Evolutionary conservation across 164 flowering plant species (phyloP).

Genomic region (Chimonanthus praecox): DNA sequence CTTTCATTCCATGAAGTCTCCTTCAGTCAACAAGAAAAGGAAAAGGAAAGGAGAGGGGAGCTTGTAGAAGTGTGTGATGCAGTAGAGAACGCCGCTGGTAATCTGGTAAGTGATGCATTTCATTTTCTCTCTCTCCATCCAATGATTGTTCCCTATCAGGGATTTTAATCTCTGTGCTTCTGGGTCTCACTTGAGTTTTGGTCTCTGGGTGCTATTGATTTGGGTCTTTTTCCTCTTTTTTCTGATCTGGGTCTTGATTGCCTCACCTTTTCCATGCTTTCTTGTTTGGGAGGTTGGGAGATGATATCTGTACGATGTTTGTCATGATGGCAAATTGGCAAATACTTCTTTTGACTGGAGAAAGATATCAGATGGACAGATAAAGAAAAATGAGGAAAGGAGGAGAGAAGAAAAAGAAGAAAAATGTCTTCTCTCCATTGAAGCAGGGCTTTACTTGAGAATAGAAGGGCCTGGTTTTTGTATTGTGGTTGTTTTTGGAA

Average conservation of each 20-base stretch:
- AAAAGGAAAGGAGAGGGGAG: too few relatives aligned
- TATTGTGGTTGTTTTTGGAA: slow-evolving; percentile 5
- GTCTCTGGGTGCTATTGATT: slow-evolving; percentile 5
- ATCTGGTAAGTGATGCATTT: too few relatives aligned
- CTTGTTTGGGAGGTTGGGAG: slow-evolving; percentile 30
- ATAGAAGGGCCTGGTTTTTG: not conserved
- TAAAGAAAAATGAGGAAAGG: slow-evolving; percentile 13
- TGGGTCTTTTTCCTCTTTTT: not conserved
- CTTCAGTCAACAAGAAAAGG: too few relatives aligned
- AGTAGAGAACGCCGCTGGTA: too few relatives aligned
- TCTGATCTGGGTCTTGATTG: slow-evolving; percentile 37
- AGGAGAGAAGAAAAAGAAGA: slow-evolving; percentile 16
- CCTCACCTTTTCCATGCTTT: slow-evolving; percentile 36
- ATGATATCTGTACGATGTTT: slow-evolving; percentile 25
- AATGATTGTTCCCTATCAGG: too few relatives aligned
- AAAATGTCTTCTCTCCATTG: slow-evolving; percentile 13
- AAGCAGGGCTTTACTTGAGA: not conserved
- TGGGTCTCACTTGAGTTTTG: not conserved
- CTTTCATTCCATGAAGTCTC: too few relatives aligned
- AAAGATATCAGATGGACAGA: slow-evolving; percentile 23
- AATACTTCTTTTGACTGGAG: slow-evolving; percentile 43
- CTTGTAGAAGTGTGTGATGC: too few relatives aligned
- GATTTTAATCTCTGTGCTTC: too few relatives aligned
- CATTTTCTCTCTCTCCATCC: too few relatives aligned
- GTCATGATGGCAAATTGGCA: slow-evolving; percentile 31